Evolutionary conservation across 352 stramenopile genomes (phyloP), one percentile per base, ranked within the genome.

Genomic region (Peronospora destructor): DNA sequence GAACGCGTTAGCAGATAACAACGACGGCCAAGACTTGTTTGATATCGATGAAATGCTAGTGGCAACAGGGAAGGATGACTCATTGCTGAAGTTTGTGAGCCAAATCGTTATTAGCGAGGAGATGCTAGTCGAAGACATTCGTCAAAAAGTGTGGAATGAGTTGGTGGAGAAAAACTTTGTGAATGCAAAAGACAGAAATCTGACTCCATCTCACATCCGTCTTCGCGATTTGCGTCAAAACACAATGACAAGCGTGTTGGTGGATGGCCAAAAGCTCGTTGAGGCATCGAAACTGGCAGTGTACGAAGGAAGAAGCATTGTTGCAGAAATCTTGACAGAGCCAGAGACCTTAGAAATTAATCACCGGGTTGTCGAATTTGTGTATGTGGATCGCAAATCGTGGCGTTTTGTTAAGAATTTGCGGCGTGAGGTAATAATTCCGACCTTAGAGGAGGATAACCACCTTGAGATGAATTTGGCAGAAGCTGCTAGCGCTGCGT

Each of bases 41-140:
- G 73, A 85, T 42, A 45, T 85, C 17, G 73, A 88, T 45, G 75
- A 86, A 37, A 52, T 91, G 29, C 40, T 84, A 23, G 50, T 88
- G 13, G 42, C 62, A 17, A 71, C 66, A 11, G 71, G 61, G 13
- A 70, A 76, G 29, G 67, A 85, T n/a, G 70, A 87, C 26, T 50
- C 64, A 0, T 56, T 83, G 52, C 55, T 91, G 21, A 68, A 63
- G 12, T 70, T 72, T 39, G 67, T 86, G 23, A 74, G 45, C 12
- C 79, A 78, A 33, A 65, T 90, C 23, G 74, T 89, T 9, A 81
- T 90, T 33, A 83, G 76, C 41, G 74, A 87, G 58, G 74, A 88
- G 21, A 87, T 84, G 74, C 38, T 61, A 6, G 74, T 92, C 8
- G 76, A 85, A 17, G 71, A 85, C 13, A 85, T 92, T 50, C 76